Evolutionary conservation across 1,139 yeast genomes (phyloP).

Genomic region (Zygoascus sp.): DNA sequence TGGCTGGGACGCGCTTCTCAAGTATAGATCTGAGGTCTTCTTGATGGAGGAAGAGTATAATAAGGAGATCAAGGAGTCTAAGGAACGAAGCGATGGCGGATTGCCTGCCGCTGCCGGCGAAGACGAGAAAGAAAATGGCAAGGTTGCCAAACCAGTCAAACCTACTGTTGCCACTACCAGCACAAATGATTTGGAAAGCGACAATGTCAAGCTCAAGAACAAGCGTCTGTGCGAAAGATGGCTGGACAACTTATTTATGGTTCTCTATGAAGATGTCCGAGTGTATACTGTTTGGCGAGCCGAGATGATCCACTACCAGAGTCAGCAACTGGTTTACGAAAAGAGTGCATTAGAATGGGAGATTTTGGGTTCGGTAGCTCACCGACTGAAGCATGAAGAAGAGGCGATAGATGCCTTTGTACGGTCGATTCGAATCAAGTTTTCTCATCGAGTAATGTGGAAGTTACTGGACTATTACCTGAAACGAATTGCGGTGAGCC

Average conservation of each 20-base stretch:
- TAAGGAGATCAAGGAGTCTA: conserved; percentile 32
- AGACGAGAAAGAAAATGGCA: conserved; percentile 7
- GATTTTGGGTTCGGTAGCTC: conserved; percentile 75
- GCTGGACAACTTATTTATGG: conserved; percentile 84
- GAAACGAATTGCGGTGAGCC: conserved; percentile 21
- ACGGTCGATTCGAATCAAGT: conserved; percentile 69
- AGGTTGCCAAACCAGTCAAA: conserved; percentile 16
- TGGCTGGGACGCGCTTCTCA: conserved; percentile 89
- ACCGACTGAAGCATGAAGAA: conserved; percentile 69
- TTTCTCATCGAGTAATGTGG: conserved; percentile 76
- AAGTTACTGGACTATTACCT: conserved; percentile 65
- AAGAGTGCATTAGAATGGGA: conserved; percentile 94
- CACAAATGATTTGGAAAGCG: conserved; percentile 9
- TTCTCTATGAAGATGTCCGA: conserved; percentile 81
- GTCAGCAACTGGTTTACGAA: conserved; percentile 67
- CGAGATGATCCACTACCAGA: conserved; percentile 73
- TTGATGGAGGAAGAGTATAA: conserved; percentile 91
- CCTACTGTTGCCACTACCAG: conserved; percentile 15
- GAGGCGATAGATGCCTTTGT: conserved; percentile 79
- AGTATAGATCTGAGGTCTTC: conserved; percentile 75
- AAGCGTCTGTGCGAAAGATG: conserved; percentile 92
- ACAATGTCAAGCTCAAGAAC: conserved; percentile 26
- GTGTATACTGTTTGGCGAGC: conserved; percentile 91
- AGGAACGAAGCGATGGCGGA: conserved; percentile 18
- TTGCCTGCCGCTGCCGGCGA: conserved; percentile 2